Evolutionary conservation across 2,329 filamentous ascomycete species (phyloP).

Genomic region (Macrophomina phaseolina): DNA sequence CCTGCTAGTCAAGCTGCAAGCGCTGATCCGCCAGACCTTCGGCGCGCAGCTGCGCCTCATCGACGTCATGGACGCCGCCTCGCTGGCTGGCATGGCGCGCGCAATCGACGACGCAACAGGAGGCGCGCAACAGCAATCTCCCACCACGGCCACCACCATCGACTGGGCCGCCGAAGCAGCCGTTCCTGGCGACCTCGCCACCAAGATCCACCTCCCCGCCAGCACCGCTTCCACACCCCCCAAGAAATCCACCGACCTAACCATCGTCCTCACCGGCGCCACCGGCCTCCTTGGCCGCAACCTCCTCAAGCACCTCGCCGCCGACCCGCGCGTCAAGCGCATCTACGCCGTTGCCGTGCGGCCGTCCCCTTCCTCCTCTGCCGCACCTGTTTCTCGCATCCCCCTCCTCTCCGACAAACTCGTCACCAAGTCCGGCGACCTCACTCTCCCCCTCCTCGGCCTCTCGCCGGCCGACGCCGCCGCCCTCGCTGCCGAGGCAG

Average conservation of each 20-base stretch:
- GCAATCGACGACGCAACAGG: background rate
- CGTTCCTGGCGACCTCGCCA: background rate
- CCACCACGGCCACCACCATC: background rate
- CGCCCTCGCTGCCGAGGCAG: background rate
- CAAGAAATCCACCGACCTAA: background rate
- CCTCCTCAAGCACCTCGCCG: slow-evolving; percentile 39
- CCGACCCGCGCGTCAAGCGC: slow-evolving; percentile 36
- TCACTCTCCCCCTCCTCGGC: slow-evolving; percentile 36
- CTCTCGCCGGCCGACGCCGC: background rate
- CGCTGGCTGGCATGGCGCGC: background rate
- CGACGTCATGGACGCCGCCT: background rate
- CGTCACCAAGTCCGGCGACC: slow-evolving; percentile 45
- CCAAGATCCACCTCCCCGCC: background rate
- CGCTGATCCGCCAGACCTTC: background rate
- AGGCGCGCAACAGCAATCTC: background rate
- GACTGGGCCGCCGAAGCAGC: slow-evolving; percentile 12
- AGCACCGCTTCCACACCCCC: background rate
- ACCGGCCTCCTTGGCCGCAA: slow-evolving; percentile 30
- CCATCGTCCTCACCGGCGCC: slow-evolving; percentile 31
- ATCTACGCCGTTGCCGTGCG: slow-evolving; percentile 53
- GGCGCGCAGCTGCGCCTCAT: background rate
- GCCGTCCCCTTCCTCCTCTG: background rate
- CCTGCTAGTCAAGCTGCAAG: slow-evolving; percentile 17
- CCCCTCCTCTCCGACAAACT: slow-evolving; percentile 3
- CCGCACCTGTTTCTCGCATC: background rate